Evolutionary conservation across 257 asterid species (phyloP), one percentile per base, ranked within the genome.

Genomic region (Nicotiana otophora): DNA sequence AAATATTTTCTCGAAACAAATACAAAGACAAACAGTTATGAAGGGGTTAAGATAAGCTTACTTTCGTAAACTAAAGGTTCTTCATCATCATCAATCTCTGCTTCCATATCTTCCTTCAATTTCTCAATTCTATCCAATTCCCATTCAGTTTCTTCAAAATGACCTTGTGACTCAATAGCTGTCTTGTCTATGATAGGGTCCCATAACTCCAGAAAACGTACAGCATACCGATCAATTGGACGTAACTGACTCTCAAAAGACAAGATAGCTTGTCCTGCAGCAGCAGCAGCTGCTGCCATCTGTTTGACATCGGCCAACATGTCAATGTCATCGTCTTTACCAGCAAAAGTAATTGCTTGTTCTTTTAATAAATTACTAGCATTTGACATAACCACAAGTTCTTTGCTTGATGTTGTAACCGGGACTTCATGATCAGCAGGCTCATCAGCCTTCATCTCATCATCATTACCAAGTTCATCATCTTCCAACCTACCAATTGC

Each of bases 271-370:
- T 96, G 95, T 82, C 98, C 99, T 46, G 94, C 98, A 26, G 98
- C 99, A 62, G 99, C 98, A 3, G 93, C 97, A 70, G 98, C 98
- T 94, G 92, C 97, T 36, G 99, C 98, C 97, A 94, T 94, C 91
- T 96, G 97, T 86, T 92, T 93, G 86, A 96, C 99, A 82, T 96
- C 98, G 70, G 95, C 98, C 83, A 94, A 85, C 99, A 94, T 95
- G 84, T 96, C 98, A 84, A 87, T 86, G 86, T 94, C 98, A 82
- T 96, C 97, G 84, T 92, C 98, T 81, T 91, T 90, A 86, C 89
- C 82, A 84, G 91, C 89, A 46, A 90, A 57, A 83, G 87, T 81
- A 30, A 87, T 88, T 67, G 89, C 85, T 53, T 84, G 90, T 75
- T 88, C 97, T 81, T 91, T 97, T 57, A 84, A 77, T 83, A 87